Evolutionary conservation across 768 basidiomycete genomes (phyloP), one percentile per base, ranked within the genome.

Genomic region (Coprinopsis marcescibilis): DNA sequence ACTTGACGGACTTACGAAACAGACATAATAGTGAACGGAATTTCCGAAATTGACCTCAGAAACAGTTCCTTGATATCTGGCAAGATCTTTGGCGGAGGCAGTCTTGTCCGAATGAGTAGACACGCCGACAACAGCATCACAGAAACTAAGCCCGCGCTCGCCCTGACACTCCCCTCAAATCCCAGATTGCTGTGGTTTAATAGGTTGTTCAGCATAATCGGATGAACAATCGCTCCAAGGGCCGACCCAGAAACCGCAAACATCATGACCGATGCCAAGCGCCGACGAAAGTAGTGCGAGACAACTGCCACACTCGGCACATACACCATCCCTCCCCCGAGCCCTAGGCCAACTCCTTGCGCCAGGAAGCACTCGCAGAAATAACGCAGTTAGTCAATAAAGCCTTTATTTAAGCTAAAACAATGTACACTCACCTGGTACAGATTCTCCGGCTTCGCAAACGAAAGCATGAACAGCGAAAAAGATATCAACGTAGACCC

Each of bases 171-270:
- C 4, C 40, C 43, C 7, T 43, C 52, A 37, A 55, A 60, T 8
- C 52, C 52, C 8, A 53, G 4, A 15, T 35, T 37, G 14, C n/a
- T 24, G 10, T 38, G 15, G 14, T 33, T 37, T 44, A 68, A 61
- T 19, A 72, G 64, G 34, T 76, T 68, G 56, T 81, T 79, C 36
- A 81, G 59, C 67, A 78, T 69, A 49, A 77, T 72, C 2, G 75
- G 73, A 49, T 73, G 71, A 2, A 78, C 53, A 17, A 76, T 48
- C 1, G 58, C 60, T 10, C 65, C 65, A 12, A 64, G 54, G 2
- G 60, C 55, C 4, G 58, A 57, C 5, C 58, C 63, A 14, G 61
- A 45, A 13, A 54, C 51, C 34, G 53, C 55, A n/a, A 61, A 51
- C 8, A 75, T 70, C 60, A 76, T 75, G 0, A 73, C 76, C 21